phyloP scores from a whole-genome alignment of 805 yeast species.

The Starmerella powellii region DNA sequence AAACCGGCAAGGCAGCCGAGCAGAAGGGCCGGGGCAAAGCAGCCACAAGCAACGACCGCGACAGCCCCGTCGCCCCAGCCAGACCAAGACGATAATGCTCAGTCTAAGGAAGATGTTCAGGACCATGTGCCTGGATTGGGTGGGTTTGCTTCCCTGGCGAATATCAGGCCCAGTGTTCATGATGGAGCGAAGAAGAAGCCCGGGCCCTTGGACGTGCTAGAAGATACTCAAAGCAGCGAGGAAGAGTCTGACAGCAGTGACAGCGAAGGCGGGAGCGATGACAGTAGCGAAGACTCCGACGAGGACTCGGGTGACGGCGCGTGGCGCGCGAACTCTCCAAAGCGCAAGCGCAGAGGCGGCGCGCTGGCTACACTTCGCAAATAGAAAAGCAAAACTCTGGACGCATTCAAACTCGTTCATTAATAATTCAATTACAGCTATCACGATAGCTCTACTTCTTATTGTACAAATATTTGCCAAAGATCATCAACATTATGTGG shows the following conservation, averaged over 20 bases:
- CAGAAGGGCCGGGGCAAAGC: no score
- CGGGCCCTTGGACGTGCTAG: not conserved
- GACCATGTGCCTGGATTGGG: slow-evolving; percentile 8
- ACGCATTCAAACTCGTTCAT: not conserved
- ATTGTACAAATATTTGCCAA: slow-evolving; percentile 12
- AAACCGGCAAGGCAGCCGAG: no score
- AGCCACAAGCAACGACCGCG: no score
- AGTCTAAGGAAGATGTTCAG: not conserved
- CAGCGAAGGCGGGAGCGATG: no score
- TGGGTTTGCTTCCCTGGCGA: slow-evolving; percentile 7
- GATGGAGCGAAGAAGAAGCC: not conserved
- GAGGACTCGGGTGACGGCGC: not conserved
- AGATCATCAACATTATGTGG: slow-evolving; percentile 7
- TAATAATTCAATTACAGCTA: not conserved
- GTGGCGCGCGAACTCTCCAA: not conserved
- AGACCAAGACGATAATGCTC: not conserved
- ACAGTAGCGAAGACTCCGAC: slow-evolving; percentile 6
- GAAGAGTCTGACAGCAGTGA: slow-evolving; percentile 9
- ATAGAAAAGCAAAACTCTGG: not conserved
- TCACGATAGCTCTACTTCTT: not conserved
- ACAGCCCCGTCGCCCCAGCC: not conserved
- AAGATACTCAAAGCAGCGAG: slow-evolving; percentile 6
- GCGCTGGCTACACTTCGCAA: slow-evolving; percentile 1
- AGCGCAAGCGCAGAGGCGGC: slow-evolving; percentile 1
- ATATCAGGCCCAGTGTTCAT: slow-evolving; percentile 4